Base-by-base conservation (phyloP, 2,329 filamentous ascomycete species). In the Lizonia empirigonia region DNA sequence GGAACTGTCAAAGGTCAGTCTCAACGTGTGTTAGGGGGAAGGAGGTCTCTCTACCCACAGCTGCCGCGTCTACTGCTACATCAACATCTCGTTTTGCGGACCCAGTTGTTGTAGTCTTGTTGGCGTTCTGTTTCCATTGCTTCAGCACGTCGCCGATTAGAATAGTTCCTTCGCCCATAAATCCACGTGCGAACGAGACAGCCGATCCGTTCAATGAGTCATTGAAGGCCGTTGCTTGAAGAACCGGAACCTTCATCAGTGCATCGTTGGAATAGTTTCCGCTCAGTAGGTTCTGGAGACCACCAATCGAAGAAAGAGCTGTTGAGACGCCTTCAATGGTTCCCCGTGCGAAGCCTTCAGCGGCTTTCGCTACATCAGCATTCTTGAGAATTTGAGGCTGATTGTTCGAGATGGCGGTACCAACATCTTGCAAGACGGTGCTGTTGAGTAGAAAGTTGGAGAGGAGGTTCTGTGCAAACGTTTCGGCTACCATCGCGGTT, bases 311-410 rank as follows among this genome's bases (percentile, higher is more conserved):
- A 0, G 63, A 64, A 7, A 68, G 41, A 1, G 63, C 67, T 34
- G 53, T 60, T 7, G 68, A 32, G 15, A 59, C 30, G 3, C 67
- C 67, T 47, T 69, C 67, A 8, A 68, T 56, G 1, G 62, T 41
- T 7, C 67, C 67, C 37, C 67, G 55, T 7, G 60, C 67, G 10
- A 67, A 56, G 5, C 67, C 67, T 41, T 70, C 67, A 2, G 62
- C 62, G 12, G 55, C 62, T 20, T 65, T 65, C 1, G 65, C 56
- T 1, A 50, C 12, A 4, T 64, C 47, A 1, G 62, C 19, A 23
- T 44, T 39, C 13, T 46, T 50, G 3, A 60, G 42, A 1, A 58
- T 22, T 24, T 40, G 19, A n/a, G 58, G 41, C n/a, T 41, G 29
- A 5, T 33, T 51, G 5, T 37, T 39, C 5, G 42, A 36, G 5